phyloP scores from a whole-genome alignment of 2,329 filamentous ascomycete genomes.

The Cordyceps fumosorosea region DNA sequence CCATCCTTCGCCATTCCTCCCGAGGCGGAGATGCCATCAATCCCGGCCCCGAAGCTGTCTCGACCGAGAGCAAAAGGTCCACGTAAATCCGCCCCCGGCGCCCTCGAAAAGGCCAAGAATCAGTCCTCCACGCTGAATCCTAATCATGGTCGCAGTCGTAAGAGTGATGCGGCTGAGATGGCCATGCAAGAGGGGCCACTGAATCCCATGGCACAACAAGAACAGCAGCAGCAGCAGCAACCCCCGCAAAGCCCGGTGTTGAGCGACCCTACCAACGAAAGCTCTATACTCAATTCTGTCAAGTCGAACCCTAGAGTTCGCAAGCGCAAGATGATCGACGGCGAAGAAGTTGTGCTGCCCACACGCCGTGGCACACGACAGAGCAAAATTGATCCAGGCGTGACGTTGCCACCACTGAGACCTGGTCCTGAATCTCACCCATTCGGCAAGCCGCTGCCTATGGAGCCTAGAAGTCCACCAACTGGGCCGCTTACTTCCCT shows the following conservation, averaged over 20 bases:
- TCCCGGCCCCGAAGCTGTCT: conserved; percentile 10
- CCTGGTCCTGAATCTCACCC: conserved; percentile 17
- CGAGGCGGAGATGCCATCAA: neutral
- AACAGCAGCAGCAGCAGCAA: neutral
- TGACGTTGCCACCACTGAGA: conserved; percentile 25
- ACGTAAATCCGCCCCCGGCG: conserved; percentile 36
- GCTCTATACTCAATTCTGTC: conserved; percentile 45
- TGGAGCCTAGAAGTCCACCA: conserved; percentile 25
- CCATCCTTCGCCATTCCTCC: conserved; percentile 4
- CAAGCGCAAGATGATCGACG: conserved; percentile 41
- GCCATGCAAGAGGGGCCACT: neutral
- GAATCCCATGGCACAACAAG: neutral
- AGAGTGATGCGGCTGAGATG: conserved; percentile 17
- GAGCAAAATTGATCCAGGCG: conserved; percentile 15
- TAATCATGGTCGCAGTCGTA: conserved; percentile 27
- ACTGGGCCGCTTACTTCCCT: conserved; percentile 25
- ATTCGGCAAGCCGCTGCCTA: conserved; percentile 20
- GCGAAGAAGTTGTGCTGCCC: conserved; percentile 27
- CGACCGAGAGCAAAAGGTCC: conserved; percentile 24
- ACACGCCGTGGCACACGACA: conserved; percentile 14
- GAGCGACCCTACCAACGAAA: conserved; percentile 14
- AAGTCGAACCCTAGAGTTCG: conserved; percentile 41
- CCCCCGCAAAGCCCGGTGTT: neutral
- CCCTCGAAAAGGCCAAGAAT: conserved; percentile 24
- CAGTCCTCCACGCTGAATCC: conserved; percentile 30